These are phyloP conservation scores for Venturia asperata DNA, from an alignment of 2,329 filamentous ascomycete species.

Conservation along the genomic window DNA sequence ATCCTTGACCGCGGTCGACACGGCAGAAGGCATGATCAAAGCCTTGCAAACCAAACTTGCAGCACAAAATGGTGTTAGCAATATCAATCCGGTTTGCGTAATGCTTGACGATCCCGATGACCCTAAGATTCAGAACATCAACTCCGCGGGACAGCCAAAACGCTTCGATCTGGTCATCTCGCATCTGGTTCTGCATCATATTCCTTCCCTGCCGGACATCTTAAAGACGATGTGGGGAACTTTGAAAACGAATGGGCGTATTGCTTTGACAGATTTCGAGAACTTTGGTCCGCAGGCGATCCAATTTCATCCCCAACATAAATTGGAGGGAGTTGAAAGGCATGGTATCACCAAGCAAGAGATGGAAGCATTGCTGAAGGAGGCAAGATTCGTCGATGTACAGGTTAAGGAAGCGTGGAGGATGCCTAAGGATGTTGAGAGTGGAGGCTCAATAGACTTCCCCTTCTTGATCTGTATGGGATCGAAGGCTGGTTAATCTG, in stretches of 20 bases:
- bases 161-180: slow-evolving; percentile 46
- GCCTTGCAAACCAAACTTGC: slow-evolving; percentile 42
- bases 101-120: slow-evolving; percentile 47
- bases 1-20: slow-evolving; percentile 47
- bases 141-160: slow-evolving; percentile 31
- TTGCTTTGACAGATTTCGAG: slow-evolving; percentile 53
- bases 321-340: slow-evolving; percentile 48
- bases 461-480: slow-evolving; percentile 39
- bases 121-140: slow-evolving; percentile 27
- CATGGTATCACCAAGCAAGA: slow-evolving; percentile 44
- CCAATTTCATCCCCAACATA: slow-evolving; percentile 46
- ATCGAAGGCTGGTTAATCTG: slow-evolving; percentile 12
- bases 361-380: slow-evolving; percentile 38
- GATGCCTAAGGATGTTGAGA: slow-evolving; percentile 44
- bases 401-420: slow-evolving; percentile 43
- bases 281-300: slow-evolving; percentile 47
- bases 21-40: slow-evolving; percentile 49
- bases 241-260: slow-evolving; percentile 41
- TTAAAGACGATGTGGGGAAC: slow-evolving; percentile 43
- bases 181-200: slow-evolving; percentile 52
- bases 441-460: slow-evolving; percentile 36
- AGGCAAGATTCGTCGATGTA: slow-evolving; percentile 45
- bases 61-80: slow-evolving; percentile 28
- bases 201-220: slow-evolving; percentile 39
- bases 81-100: slow-evolving; percentile 42